Conservation (phyloP, 345 rosid species). For the Corymbia maculata region DNA sequence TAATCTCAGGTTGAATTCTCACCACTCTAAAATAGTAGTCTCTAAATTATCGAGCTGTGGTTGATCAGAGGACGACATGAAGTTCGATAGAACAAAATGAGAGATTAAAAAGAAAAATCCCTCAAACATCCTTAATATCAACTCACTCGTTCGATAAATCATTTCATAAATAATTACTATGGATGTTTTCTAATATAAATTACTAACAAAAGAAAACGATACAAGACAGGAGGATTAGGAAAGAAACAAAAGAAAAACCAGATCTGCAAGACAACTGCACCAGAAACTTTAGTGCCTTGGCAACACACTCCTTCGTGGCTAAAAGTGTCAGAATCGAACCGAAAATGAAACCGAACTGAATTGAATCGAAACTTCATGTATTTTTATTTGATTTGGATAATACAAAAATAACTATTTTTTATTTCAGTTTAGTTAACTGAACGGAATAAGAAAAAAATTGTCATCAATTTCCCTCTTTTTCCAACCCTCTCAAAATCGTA, state of each 20-base stretch:
- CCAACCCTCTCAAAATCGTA: no score
- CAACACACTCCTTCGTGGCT: neutral
- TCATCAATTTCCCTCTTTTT: no score
- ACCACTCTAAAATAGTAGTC: neutral
- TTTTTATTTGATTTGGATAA: no score
- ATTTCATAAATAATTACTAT: neutral
- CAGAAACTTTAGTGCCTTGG: neutral
- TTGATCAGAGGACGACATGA: fast-evolving
- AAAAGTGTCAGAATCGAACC: no score
- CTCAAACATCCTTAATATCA: no score
- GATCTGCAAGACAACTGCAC: neutral
- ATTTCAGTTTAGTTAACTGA: no score
- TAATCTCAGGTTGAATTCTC: neutral
- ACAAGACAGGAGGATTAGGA: neutral
- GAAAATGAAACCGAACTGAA: no score
- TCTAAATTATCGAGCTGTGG: neutral
- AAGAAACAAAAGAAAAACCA: neutral
- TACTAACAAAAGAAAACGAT: neutral
- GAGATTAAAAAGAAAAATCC: neutral
- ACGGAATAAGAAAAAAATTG: no score
- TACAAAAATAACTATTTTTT: no score
- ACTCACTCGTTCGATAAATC: neutral
- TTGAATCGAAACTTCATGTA: no score
- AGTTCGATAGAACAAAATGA: neutral
- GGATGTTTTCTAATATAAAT: neutral